A percentile compares a stretch with the other conserved stretches of the same genome.
Evolutionary conservation across 495 filamentous ascomycete species (phyloP).

Genomic region (Xylaria curta): DNA sequence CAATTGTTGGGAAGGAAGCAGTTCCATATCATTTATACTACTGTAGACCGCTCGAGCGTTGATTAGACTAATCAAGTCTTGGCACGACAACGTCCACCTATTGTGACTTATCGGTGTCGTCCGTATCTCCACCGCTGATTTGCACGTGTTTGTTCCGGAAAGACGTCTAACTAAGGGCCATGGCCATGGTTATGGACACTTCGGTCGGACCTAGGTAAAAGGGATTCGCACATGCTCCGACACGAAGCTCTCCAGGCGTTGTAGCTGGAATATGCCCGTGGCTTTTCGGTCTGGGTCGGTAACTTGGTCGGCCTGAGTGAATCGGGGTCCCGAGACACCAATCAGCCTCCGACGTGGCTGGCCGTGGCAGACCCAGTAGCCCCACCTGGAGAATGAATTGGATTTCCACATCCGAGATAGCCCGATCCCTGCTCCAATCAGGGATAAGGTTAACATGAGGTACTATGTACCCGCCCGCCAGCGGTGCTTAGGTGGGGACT

Average conservation of each 20-base stretch:
- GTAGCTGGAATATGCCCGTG: neutral
- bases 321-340: constrained; percentile 21
- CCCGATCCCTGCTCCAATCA: constrained; percentile 9
- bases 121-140: neutral
- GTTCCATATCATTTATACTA: neutral
- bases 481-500: neutral
- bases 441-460: too few species aligned
- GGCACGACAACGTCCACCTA: neutral
- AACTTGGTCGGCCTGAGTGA: constrained; percentile 17
- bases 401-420: constrained; percentile 14
- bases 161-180: too few species aligned
- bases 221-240: constrained; percentile 14
- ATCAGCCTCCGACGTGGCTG: constrained; percentile 10
- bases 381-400: neutral
- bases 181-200: neutral
- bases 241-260: neutral
- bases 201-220: constrained; percentile 14
- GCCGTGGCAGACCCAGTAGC: neutral
- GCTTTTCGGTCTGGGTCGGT: constrained; percentile 15
- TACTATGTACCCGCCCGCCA: constrained; percentile 1
- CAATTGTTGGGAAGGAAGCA: constrained; percentile 20
- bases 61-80: neutral
- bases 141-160: neutral
- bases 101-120: neutral
- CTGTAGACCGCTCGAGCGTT: neutral